phyloP scores from a whole-genome alignment of 2,329 filamentous ascomycete species.

The Colletotrichum tanaceti region DNA sequence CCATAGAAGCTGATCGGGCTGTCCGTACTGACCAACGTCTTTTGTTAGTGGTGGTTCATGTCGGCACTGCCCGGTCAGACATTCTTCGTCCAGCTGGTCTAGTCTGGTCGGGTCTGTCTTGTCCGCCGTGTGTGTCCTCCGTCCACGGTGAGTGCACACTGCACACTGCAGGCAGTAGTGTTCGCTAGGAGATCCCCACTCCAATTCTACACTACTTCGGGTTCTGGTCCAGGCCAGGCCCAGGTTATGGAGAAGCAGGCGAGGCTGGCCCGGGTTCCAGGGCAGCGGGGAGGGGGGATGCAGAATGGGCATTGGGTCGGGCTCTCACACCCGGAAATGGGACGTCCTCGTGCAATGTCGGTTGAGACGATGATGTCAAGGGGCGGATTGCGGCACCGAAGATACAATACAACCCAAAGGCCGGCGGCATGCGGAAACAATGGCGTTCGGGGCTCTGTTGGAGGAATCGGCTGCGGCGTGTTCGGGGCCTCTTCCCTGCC shows the following conservation, averaged over 20 bases:
- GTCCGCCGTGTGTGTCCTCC: slow-evolving; percentile 8
- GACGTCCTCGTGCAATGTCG: slow-evolving; percentile 11
- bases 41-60: slow-evolving; percentile 17
- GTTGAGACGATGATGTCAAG: slow-evolving; percentile 37
- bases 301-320: slow-evolving; percentile 15
- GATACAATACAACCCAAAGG: too few relatives aligned
- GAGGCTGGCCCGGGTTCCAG: slow-evolving; percentile 16
- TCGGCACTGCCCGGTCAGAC: slow-evolving; percentile 14
- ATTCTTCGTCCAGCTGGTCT: slow-evolving; percentile 15
- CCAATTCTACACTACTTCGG: neutral
- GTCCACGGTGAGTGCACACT: too few relatives aligned
- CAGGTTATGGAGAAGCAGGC: neutral
- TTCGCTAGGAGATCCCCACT: neutral
- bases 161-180: slow-evolving; percentile 6
- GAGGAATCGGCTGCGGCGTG: slow-evolving; percentile 21
- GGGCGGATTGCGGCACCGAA: slow-evolving; percentile 6
- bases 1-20: slow-evolving; percentile 10
- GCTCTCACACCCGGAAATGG: slow-evolving; percentile 21
- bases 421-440: slow-evolving; percentile 11
- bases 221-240: slow-evolving; percentile 4
- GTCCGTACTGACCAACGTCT: slow-evolving; percentile 22
- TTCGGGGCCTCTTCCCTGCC: slow-evolving; percentile 11
- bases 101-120: slow-evolving; percentile 2
- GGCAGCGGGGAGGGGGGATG: slow-evolving; percentile 15
- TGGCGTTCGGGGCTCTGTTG: slow-evolving; percentile 22